Percentiles rank a stretch among this genome's conserved stretches.
phyloP scores from a whole-genome alignment of 1,284 basidiomycete species.

The Moesziomyces aphidis region DNA sequence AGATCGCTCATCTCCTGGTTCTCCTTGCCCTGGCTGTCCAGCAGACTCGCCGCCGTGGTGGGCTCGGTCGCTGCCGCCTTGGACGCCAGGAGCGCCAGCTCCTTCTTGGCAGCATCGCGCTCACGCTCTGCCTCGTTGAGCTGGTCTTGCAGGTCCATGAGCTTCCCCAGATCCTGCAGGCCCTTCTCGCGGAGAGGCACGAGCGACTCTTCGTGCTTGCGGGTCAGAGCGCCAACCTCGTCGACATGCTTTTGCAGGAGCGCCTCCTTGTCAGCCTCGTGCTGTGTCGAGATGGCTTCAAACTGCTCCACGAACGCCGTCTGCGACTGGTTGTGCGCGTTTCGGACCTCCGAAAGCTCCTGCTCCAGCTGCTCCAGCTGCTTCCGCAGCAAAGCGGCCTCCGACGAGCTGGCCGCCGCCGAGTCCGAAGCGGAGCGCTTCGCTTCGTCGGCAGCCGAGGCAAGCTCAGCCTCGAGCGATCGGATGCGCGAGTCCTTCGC shows the following conservation, averaged over 20 bases:
- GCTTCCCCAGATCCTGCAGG: slow-evolving; percentile 33
- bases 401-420: slow-evolving; percentile 21
- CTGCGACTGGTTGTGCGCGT: slow-evolving; percentile 44
- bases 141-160: slow-evolving; percentile 53
- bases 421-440: slow-evolving; percentile 37
- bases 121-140: slow-evolving; percentile 48
- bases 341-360: slow-evolving; percentile 39
- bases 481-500: slow-evolving; percentile 27
- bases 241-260: slow-evolving; percentile 46
- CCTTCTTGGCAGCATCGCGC: slow-evolving; percentile 31
- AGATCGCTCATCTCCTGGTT: slow-evolving; percentile 43
- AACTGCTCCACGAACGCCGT: slow-evolving; percentile 50
- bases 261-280: slow-evolving; percentile 33
- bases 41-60: slow-evolving; percentile 25
- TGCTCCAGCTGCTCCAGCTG: slow-evolving; percentile 35
- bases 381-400: slow-evolving; percentile 27
- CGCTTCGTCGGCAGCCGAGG: slow-evolving; percentile 25
- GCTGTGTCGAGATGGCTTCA: slow-evolving; percentile 29
- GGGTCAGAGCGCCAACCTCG: slow-evolving; percentile 29
- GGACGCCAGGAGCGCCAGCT: slow-evolving; percentile 27
- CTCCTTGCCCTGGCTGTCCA: slow-evolving; percentile 32
- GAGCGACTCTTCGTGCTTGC: slow-evolving; percentile 34
- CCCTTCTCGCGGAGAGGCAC: slow-evolving; percentile 34
- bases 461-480: slow-evolving; percentile 35
- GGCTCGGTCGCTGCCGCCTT: slow-evolving; percentile 31